Evolutionary conservation across 2,329 filamentous ascomycete genomes (phyloP).

Genomic region (Mollisiaceae sp.): DNA sequence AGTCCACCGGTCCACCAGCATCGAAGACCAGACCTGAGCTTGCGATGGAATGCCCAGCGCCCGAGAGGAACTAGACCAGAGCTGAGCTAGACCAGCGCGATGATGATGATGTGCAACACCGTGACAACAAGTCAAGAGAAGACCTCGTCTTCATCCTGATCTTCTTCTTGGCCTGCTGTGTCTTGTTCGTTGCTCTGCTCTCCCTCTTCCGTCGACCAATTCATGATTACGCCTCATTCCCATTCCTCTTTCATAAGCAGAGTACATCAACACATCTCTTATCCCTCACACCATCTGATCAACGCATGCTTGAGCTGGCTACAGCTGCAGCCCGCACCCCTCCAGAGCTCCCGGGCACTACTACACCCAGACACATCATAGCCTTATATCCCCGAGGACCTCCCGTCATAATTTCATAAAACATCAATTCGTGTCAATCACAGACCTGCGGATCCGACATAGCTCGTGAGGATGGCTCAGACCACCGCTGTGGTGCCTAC

Average conservation of each 20-base stretch:
- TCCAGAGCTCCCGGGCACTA: not conserved
- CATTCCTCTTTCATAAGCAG: slow-evolving; percentile 1
- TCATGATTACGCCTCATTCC: not conserved
- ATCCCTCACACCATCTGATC: slow-evolving; percentile 12
- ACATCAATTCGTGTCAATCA: slow-evolving; percentile 9
- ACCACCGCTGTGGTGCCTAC: slow-evolving; percentile 23
- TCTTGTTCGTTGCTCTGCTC: not conserved
- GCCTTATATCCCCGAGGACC: not conserved
- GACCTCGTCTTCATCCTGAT: not conserved
- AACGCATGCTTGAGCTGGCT: slow-evolving; percentile 11
- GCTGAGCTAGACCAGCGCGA: not conserved
- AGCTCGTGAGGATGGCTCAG: slow-evolving; percentile 25
- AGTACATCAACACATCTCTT: not conserved
- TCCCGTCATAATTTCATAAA: not conserved
- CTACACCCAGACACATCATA: not conserved
- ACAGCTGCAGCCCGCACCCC: not conserved
- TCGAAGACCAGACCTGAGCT: not conserved
- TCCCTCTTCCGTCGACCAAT: not conserved
- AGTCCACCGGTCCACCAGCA: not conserved
- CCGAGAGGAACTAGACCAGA: not conserved
- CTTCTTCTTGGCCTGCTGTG: not conserved
- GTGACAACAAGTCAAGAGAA: too few relatives aligned
- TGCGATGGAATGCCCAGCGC: not conserved
- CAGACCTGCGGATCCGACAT: not conserved
- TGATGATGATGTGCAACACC: not conserved